Evolutionary conservation across 1,139 yeast genomes (phyloP).

Genomic region (Scheffersomyces illinoinensis): DNA sequence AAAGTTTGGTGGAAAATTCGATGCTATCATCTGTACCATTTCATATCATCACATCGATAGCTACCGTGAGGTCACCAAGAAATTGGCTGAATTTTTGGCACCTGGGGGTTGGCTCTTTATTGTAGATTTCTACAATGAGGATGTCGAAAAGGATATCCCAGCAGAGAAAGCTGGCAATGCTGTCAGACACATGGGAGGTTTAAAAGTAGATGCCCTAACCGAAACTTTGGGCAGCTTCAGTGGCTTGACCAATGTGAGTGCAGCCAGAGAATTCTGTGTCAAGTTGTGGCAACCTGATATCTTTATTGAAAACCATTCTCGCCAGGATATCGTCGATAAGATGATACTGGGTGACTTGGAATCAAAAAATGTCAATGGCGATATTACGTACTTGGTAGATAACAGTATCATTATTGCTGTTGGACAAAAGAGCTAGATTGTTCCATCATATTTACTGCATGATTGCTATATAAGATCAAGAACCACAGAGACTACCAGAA

Average conservation of each 20-base stretch:
- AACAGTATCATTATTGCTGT: slow-evolving; percentile 27
- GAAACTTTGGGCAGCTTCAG: slow-evolving; percentile 22
- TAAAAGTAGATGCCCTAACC: slow-evolving; percentile 24
- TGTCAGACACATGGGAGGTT: slow-evolving; percentile 39
- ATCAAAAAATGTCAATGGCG: slow-evolving; percentile 12
- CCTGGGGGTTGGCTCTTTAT: slow-evolving; percentile 37
- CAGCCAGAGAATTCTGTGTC: slow-evolving; percentile 22
- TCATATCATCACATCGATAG: slow-evolving; percentile 43
- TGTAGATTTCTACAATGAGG: slow-evolving; percentile 38
- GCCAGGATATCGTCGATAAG: slow-evolving; percentile 13
- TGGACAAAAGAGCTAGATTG: slow-evolving; percentile 11
- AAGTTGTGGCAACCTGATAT: slow-evolving; percentile 23
- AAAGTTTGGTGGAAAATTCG: slow-evolving; percentile 24
- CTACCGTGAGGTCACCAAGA: slow-evolving; percentile 29
- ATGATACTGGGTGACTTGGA: slow-evolving; percentile 18
- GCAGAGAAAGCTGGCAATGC: slow-evolving; percentile 9
- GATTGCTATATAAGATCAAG: no score
- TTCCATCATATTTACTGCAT: neutral
- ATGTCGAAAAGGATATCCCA: slow-evolving; percentile 19
- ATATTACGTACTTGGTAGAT: slow-evolving; percentile 16
- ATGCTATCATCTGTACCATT: slow-evolving; percentile 36
- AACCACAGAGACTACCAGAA: no score
- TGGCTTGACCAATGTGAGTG: slow-evolving; percentile 23
- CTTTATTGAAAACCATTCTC: slow-evolving; percentile 28
- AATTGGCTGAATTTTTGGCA: slow-evolving; percentile 32